Conservation (phyloP, 495 filamentous ascomycete genomes). For the Cryomyces minteri region DNA sequence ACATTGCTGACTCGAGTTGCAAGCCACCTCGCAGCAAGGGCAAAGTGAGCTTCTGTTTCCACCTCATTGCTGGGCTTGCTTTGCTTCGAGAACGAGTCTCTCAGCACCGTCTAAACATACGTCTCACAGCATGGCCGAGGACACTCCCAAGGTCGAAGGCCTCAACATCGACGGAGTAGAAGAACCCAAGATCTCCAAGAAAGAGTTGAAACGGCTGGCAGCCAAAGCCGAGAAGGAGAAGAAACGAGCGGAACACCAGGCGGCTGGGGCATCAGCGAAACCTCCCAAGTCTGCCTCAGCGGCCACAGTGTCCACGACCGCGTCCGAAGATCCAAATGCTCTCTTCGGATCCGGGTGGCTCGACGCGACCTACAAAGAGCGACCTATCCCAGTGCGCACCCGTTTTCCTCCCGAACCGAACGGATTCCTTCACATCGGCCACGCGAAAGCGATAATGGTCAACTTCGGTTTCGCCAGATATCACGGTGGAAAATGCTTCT, state of each 20-base stretch:
- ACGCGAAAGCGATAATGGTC: conserved; percentile 89
- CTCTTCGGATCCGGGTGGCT: conserved; percentile 78
- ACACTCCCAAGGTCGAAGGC: no score
- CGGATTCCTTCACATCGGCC: conserved; percentile 72
- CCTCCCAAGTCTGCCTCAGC: not conserved
- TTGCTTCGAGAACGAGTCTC: no score
- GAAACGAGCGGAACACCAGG: conserved; percentile 12
- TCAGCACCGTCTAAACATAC: no score
- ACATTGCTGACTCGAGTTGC: no score
- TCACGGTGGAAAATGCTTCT: conserved; percentile 54
- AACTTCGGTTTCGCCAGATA: conserved; percentile 91
- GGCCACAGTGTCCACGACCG: not conserved
- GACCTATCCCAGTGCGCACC: conserved; percentile 46
- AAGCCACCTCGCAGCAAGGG: no score
- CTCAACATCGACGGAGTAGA: not conserved
- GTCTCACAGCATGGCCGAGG: no score
- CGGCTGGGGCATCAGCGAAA: no score
- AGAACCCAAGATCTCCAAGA: conserved; percentile 14
- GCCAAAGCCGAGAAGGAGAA: conserved; percentile 16
- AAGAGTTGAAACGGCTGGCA: conserved; percentile 10
- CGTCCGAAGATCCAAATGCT: not conserved
- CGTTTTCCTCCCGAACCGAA: conserved; percentile 90
- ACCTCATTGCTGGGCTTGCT: no score
- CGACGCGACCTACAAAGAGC: conserved; percentile 59
- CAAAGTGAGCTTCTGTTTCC: no score